A percentile compares a stretch with the other conserved stretches of the same genome.
phyloP scores from a whole-genome alignment of 495 filamentous ascomycete species.

The Acidomyces sp. region DNA sequence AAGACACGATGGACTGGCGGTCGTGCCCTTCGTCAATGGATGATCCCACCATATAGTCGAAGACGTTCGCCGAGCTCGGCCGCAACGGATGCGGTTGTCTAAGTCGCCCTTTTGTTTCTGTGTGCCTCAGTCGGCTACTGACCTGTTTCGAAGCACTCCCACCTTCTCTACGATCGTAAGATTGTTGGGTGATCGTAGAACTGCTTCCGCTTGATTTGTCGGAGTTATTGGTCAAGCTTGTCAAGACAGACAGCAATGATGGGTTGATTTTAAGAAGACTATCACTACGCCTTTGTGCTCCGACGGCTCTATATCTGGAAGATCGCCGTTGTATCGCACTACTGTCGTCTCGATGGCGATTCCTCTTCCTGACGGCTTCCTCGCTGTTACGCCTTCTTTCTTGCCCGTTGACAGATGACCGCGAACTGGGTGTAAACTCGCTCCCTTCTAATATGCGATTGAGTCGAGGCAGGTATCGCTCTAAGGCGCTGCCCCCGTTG shows the following conservation, averaged over 20 bases:
- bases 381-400: slow-evolving; percentile 7
- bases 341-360: slow-evolving; percentile 4
- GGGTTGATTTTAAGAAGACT: slow-evolving; percentile 20
- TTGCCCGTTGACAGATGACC: slow-evolving; percentile 19
- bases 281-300: slow-evolving; percentile 19
- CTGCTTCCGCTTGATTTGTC: slow-evolving; percentile 28
- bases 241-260: slow-evolving; percentile 28
- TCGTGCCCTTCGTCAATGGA: slow-evolving; percentile 13
- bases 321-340: slow-evolving; percentile 12
- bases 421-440: slow-evolving; percentile 14
- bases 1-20: slow-evolving; percentile 1
- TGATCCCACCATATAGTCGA: slow-evolving; percentile 24
- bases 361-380: slow-evolving; percentile 1
- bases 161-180: slow-evolving; percentile 20
- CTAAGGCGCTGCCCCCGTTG: slow-evolving; percentile 3
- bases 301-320: slow-evolving; percentile 13
- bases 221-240: slow-evolving; percentile 24
- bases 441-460: slow-evolving; percentile 25
- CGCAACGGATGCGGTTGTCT: too few relatives aligned
- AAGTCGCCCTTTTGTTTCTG: too few relatives aligned
- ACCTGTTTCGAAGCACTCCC: too few relatives aligned
- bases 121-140: too few relatives aligned
- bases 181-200: slow-evolving; percentile 29
- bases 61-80: slow-evolving; percentile 18
- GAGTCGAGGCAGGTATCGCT: slow-evolving; percentile 24